These are phyloP conservation scores for Fraxinus anomala DNA, from an alignment of 257 asterid species.

Conservation along the genomic window DNA sequence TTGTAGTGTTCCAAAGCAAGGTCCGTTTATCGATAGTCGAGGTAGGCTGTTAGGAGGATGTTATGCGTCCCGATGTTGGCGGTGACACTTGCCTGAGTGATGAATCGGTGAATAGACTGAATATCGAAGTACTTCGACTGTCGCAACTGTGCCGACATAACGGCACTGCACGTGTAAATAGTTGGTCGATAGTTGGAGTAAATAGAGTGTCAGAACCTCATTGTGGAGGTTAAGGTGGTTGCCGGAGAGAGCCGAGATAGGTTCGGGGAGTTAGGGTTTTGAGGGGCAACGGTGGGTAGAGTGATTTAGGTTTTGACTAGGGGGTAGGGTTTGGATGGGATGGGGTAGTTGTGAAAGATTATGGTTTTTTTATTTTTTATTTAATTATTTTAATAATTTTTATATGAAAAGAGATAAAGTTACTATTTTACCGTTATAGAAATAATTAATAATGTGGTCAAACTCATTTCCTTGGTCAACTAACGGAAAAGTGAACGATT, in stretches of 20 bases:
- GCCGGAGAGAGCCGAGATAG: slow-evolving; percentile 67
- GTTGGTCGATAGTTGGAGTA: slow-evolving; percentile 76
- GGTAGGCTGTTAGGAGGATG: slow-evolving; percentile 60
- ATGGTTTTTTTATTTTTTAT: too few species aligned
- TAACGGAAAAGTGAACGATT: too few species aligned
- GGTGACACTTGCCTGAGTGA: slow-evolving; percentile 81
- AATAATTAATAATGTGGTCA: too few species aligned
- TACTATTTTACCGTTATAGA: too few species aligned
- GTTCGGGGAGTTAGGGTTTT: slow-evolving; percentile 88
- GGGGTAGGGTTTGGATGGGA: too few species aligned
- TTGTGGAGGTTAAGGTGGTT: slow-evolving; percentile 25
- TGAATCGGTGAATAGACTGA: slow-evolving; percentile 81
- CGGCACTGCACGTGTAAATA: slow-evolving; percentile 49
- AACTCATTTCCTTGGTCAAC: too few species aligned
- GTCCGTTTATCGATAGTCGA: slow-evolving; percentile 79
- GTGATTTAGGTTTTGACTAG: background rate
- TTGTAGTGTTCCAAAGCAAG: slow-evolving; percentile 82
- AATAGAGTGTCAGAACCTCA: slow-evolving; percentile 60
- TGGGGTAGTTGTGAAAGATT: too few species aligned
- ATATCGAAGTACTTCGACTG: slow-evolving; percentile 74
- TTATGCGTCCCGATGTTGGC: slow-evolving; percentile 71
- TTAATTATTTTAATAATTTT: too few species aligned
- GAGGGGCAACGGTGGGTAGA: slow-evolving; percentile 40
- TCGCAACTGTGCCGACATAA: slow-evolving; percentile 80
- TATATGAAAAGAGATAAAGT: too few species aligned